Conservation (phyloP, 192 early-diverging fungal species). For the Mortierella hygrophila region DNA sequence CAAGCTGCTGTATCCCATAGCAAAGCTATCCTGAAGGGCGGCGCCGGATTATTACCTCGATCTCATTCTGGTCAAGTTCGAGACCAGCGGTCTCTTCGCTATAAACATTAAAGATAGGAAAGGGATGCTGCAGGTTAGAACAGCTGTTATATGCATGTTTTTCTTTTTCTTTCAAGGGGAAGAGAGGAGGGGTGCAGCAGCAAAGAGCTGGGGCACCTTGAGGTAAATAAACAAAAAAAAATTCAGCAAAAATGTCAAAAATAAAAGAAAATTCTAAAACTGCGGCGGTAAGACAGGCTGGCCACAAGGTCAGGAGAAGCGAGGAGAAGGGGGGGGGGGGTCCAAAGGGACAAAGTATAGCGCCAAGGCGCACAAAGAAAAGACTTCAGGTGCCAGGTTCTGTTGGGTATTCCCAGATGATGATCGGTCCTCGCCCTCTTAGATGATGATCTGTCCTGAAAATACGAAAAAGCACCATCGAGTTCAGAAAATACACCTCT, state of each 20-base stretch:
- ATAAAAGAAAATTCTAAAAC: conserved; percentile 8
- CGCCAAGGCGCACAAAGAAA: neutral
- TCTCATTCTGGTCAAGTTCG: conserved; percentile 56
- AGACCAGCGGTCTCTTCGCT: conserved; percentile 44
- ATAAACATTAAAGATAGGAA: conserved; percentile 3
- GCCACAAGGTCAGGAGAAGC: neutral
- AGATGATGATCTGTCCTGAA: neutral
- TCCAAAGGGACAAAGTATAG: neutral
- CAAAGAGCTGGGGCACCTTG: neutral
- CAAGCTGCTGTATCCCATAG: neutral
- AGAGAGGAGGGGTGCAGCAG: neutral
- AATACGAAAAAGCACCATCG: neutral
- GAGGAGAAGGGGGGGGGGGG: neutral
- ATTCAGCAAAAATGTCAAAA: neutral
- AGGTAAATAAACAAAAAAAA: neutral
- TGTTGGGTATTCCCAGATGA: neutral
- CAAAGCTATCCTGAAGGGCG: neutral
- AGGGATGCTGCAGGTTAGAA: neutral
- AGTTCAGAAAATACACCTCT: neutral
- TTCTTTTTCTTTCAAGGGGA: conserved; percentile 8
- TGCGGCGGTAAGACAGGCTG: neutral
- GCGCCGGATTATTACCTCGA: conserved; percentile 37
- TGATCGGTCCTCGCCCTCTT: neutral
- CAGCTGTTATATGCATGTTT: neutral
- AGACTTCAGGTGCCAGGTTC: neutral